These are phyloP conservation scores for Pyrrhoderma noxium DNA, from an alignment of 1,284 basidiomycete species.

Conservation along the genomic window DNA sequence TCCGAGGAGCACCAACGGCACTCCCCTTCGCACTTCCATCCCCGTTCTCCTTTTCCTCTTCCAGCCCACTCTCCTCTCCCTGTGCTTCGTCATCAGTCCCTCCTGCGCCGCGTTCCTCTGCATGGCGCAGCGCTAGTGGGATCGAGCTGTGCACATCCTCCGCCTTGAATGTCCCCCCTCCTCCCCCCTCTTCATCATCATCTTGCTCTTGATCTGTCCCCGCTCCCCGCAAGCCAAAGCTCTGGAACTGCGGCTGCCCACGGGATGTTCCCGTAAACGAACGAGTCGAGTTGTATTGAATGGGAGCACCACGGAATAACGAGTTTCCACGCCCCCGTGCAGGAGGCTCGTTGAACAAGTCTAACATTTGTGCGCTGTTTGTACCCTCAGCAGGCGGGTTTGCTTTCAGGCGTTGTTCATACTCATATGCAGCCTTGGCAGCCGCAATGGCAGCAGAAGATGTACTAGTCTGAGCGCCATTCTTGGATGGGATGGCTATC, in stretches of 20 bases:
- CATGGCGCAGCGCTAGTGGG: constrained; percentile 45
- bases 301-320: constrained; percentile 27
- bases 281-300: constrained; percentile 31
- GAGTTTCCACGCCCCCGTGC: constrained; percentile 22
- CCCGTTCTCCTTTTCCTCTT: constrained; percentile 27
- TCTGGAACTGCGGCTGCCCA: constrained; percentile 15
- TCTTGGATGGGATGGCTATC: constrained; percentile 37
- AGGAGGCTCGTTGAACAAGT: neutral
- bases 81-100: constrained; percentile 23
- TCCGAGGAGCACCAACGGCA: constrained; percentile 23
- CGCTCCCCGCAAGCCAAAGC: constrained; percentile 21
- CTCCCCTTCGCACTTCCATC: constrained; percentile 22
- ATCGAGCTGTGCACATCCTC: constrained; percentile 59
- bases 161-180: constrained; percentile 31
- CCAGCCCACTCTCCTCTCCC: constrained; percentile 22
- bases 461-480: constrained; percentile 28
- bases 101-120: constrained; percentile 7
- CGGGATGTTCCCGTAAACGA: constrained; percentile 27
- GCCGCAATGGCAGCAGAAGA: constrained; percentile 24
- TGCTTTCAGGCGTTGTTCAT: constrained; percentile 26
- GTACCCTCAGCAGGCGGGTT: constrained; percentile 12
- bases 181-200: constrained; percentile 22
- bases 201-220: neutral
- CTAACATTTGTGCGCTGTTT: constrained; percentile 3
- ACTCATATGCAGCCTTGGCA: constrained; percentile 26